Evolutionary conservation across 768 basidiomycete genomes (phyloP).

Genomic region (Pleurotus djamor): DNA sequence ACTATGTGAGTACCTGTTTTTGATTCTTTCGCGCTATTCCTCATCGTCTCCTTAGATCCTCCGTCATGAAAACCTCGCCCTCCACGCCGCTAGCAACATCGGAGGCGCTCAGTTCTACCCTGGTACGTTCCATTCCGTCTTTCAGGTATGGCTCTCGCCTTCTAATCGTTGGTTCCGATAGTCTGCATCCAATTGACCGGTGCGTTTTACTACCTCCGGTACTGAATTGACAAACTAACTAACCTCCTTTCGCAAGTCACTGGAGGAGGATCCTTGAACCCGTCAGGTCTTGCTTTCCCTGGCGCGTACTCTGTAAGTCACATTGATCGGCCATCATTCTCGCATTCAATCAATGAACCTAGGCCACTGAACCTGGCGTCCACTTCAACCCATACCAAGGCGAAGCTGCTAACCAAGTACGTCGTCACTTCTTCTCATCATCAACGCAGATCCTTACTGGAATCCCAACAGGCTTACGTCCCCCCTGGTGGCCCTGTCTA

Average conservation of each 20-base stretch:
- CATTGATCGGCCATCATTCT: no score
- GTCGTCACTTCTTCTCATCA: neutral
- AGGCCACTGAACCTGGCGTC: conserved; percentile 33
- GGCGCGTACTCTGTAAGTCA: conserved; percentile 26
- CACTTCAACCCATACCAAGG: conserved; percentile 32
- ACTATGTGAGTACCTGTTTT: conserved; percentile 28
- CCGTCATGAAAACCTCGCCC: conserved; percentile 36
- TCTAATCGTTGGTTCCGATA: neutral
- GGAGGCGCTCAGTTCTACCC: conserved; percentile 39
- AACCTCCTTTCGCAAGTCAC: conserved; percentile 20
- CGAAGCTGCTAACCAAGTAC: conserved; percentile 30
- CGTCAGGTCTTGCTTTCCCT: conserved; percentile 34
- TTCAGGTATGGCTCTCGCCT: neutral
- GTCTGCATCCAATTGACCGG: conserved; percentile 35
- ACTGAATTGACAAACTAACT: neutral
- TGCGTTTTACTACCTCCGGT: neutral
- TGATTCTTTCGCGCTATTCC: neutral
- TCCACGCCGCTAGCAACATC: conserved; percentile 27
- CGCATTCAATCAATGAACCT: no score
- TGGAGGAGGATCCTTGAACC: conserved; percentile 30
- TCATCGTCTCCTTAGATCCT: conserved; percentile 20
- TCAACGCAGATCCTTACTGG: neutral
- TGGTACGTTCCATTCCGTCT: neutral
- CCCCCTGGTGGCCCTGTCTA: conserved; percentile 31
- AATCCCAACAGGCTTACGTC: conserved; percentile 18